Evolutionary conservation across 2,329 filamentous ascomycete species (phyloP).

Genomic region (Ceratocystis diversiconidia): DNA sequence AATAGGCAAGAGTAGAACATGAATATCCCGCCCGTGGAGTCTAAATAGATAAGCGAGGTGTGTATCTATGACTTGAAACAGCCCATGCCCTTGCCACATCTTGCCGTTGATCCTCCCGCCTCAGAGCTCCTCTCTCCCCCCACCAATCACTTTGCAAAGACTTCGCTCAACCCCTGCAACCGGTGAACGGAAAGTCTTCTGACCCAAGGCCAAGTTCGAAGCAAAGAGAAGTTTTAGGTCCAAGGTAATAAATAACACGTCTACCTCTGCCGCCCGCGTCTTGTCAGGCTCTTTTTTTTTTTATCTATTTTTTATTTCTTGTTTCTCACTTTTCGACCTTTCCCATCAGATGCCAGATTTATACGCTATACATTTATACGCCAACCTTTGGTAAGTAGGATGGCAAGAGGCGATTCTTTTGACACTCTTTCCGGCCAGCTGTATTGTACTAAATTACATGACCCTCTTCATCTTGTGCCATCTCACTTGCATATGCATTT

Average conservation of each 20-base stretch:
- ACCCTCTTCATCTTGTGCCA: neutral
- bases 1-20: neutral
- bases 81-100: neutral
- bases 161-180: neutral
- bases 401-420: neutral
- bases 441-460: neutral
- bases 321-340: neutral
- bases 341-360: neutral
- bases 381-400: neutral
- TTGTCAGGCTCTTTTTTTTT: neutral
- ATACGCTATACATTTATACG: neutral
- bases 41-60: neutral
- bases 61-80: neutral
- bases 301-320: neutral
- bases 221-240: neutral
- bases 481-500: neutral
- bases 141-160: neutral
- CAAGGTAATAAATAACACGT: neutral
- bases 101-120: conserved; percentile 4
- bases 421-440: neutral
- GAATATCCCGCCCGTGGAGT: neutral
- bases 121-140: neutral
- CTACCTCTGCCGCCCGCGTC: neutral
- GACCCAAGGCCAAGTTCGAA: conserved; percentile 5
- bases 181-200: neutral